Evolutionary conservation across 2,329 filamentous ascomycete genomes (phyloP).

Genomic region (Mollisiaceae sp.): DNA sequence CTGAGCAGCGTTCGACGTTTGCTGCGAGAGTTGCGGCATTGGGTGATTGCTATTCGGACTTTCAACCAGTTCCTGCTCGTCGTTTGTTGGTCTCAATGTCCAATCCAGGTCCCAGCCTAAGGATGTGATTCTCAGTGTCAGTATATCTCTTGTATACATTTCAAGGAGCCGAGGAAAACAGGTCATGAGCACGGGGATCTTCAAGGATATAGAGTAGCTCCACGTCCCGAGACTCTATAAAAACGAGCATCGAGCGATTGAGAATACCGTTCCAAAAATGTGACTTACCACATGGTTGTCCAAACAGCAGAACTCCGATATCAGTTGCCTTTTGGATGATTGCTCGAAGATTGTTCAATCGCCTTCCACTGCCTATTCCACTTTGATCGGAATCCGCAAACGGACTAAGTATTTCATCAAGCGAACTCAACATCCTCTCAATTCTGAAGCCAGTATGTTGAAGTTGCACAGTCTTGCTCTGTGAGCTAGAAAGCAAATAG

Average conservation of each 20-base stretch:
- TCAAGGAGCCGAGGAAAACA: too few relatives aligned
- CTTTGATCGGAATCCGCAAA: neutral
- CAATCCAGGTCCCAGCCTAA: neutral
- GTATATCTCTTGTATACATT: too few relatives aligned
- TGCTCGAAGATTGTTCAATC: conserved; percentile 3
- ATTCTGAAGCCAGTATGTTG: neutral
- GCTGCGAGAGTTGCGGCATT: neutral
- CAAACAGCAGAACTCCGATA: conserved; percentile 1
- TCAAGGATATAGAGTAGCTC: too few relatives aligned
- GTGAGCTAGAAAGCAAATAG: neutral
- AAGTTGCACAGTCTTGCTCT: neutral
- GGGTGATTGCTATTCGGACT: neutral
- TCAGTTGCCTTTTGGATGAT: neutral
- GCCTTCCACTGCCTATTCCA: neutral
- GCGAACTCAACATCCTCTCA: neutral
- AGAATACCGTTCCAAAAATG: too few relatives aligned
- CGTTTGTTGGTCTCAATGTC: neutral
- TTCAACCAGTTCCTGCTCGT: neutral
- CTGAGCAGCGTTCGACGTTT: neutral
- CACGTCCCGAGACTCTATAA: too few relatives aligned
- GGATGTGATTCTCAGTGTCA: too few relatives aligned
- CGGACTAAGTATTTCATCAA: neutral
- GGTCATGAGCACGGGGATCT: too few relatives aligned
- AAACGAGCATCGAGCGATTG: too few relatives aligned
- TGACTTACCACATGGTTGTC: neutral